Evolutionary conservation across 352 stramenopile genomes (phyloP).

Genomic region (Phytophthora rubi): DNA sequence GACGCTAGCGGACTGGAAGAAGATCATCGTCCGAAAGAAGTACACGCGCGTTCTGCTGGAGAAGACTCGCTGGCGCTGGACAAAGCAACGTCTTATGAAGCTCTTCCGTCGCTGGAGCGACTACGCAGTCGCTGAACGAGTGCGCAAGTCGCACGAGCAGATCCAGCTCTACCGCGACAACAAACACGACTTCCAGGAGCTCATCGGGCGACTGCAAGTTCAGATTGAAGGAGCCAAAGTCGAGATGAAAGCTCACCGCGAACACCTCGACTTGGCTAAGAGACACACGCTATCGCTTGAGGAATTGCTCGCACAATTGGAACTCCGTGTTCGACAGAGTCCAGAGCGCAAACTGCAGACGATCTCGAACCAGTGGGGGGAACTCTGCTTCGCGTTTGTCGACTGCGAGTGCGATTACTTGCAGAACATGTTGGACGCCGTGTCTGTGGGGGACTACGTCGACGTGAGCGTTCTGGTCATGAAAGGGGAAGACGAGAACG

Average conservation of each 20-base stretch:
- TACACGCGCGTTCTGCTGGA: conserved; percentile 72
- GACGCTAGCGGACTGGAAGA: conserved; percentile 73
- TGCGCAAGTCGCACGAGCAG: conserved; percentile 39
- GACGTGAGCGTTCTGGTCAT: conserved; percentile 49
- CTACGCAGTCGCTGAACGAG: conserved; percentile 45
- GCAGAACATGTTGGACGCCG: conserved; percentile 66
- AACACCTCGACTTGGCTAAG: conserved; percentile 69
- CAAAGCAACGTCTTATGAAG: conserved; percentile 49
- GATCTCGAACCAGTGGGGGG: conserved; percentile 72
- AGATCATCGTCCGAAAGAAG: conserved; percentile 75
- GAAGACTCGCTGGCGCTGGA: conserved; percentile 62
- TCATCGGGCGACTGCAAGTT: conserved; percentile 50
- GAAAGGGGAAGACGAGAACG: conserved; percentile 63
- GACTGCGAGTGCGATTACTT: conserved; percentile 60
- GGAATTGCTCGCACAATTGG: conserved; percentile 59
- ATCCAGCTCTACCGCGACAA: conserved; percentile 60
- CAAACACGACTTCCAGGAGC: conserved; percentile 58
- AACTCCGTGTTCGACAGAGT: conserved; percentile 52
- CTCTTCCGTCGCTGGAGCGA: conserved; percentile 58
- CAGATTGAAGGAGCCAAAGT: conserved; percentile 61
- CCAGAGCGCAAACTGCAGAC: conserved; percentile 66
- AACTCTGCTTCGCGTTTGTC: conserved; percentile 64
- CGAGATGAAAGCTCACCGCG: conserved; percentile 53
- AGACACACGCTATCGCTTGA: conserved; percentile 62
- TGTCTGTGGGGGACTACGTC: conserved; percentile 48